phyloP scores from a whole-genome alignment of 1,139 yeast species.

The Suhomyces ambrosiae region DNA sequence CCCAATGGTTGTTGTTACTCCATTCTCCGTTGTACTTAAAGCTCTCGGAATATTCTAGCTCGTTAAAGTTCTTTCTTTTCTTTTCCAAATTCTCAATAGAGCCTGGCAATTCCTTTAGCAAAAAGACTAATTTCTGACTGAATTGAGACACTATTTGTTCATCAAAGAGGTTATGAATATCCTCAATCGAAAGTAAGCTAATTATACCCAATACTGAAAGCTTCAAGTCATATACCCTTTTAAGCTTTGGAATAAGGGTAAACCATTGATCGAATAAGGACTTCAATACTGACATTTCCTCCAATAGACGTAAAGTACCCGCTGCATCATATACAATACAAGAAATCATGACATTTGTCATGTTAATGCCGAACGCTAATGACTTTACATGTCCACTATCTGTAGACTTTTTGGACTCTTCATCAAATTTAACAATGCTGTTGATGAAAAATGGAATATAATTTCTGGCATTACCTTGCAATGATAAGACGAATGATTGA shows the following conservation, averaged over 20 bases:
- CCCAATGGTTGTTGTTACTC: slow-evolving; percentile 13
- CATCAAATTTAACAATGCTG: slow-evolving; percentile 24
- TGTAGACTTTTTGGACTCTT: slow-evolving; percentile 13
- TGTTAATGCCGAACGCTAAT: slow-evolving; percentile 52
- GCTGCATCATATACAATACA: slow-evolving; percentile 64
- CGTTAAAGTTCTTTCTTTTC: slow-evolving; percentile 53
- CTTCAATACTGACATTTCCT: slow-evolving; percentile 46
- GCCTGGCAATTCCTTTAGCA: slow-evolving; percentile 64
- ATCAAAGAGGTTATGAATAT: slow-evolving; percentile 23
- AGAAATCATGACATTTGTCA: slow-evolving; percentile 68
- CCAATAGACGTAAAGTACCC: slow-evolving; percentile 55
- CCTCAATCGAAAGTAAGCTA: slow-evolving; percentile 42
- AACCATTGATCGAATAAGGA: slow-evolving; percentile 73
- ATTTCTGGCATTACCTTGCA: slow-evolving; percentile 42
- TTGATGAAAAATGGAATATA: slow-evolving; percentile 46
- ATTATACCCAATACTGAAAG: slow-evolving; percentile 70
- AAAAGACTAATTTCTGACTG: slow-evolving; percentile 48
- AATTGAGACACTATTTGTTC: slow-evolving; percentile 27
- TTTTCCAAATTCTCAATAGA: slow-evolving; percentile 70
- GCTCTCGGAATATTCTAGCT: slow-evolving; percentile 30
- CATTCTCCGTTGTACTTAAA: slow-evolving; percentile 16
- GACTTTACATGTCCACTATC: slow-evolving; percentile 26
- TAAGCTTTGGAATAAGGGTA: slow-evolving; percentile 52
- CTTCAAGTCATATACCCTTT: slow-evolving; percentile 83
- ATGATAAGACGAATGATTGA: slow-evolving; percentile 54